Conservation (phyloP, 176 grass and related monocot genomes). For the Rhynchospora pubera region DNA sequence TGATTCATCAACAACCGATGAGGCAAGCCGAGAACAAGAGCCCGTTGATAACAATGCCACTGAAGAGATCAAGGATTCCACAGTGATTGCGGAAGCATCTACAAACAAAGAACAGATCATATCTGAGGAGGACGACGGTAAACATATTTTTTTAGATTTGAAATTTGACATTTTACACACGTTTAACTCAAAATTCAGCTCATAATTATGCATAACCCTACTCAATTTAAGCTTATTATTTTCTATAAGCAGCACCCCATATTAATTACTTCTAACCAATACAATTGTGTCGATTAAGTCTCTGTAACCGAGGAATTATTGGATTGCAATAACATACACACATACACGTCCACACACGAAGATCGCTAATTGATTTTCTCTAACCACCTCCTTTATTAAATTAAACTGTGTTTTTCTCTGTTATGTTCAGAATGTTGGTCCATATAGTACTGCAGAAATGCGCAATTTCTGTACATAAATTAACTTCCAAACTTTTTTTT, state of each 20-base stretch:
- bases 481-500: background rate
- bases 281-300: too few relatives aligned
- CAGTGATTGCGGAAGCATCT: background rate
- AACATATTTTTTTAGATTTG: background rate
- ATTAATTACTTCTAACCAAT: too few relatives aligned
- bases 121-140: constrained; percentile 13
- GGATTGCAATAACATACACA: too few relatives aligned
- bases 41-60: background rate
- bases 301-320: background rate
- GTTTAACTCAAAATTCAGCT: background rate
- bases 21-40: background rate
- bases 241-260: background rate
- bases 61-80: background rate
- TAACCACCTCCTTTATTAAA: too few relatives aligned
- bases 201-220: background rate
- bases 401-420: too few relatives aligned
- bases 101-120: constrained; percentile 9
- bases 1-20: background rate
- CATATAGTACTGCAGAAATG: too few relatives aligned
- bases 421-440: too few relatives aligned
- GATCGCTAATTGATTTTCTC: too few relatives aligned
- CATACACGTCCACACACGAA: too few relatives aligned
- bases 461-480: background rate
- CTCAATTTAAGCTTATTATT: background rate
- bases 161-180: background rate